Evolutionary conservation across 257 asterid genomes (phyloP).

Genomic region (Solanum medicagineum): DNA sequence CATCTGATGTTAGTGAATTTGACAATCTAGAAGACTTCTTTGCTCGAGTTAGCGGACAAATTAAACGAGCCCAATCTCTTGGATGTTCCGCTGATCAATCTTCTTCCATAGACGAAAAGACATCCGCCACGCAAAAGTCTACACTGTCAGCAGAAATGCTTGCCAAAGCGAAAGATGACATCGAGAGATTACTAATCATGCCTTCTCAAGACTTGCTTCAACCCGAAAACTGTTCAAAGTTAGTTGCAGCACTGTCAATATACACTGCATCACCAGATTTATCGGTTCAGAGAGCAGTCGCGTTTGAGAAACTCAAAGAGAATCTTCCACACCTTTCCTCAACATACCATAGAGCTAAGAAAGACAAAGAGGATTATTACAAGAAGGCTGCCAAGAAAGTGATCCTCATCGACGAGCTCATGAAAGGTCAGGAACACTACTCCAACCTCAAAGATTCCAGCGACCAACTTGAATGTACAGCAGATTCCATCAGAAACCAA

Average conservation of each 20-base stretch:
- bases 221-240: background rate
- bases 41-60: background rate
- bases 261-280: background rate
- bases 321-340: background rate
- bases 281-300: background rate
- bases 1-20: background rate
- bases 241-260: background rate
- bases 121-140: background rate
- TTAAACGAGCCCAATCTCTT: background rate
- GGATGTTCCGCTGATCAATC: background rate
- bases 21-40: background rate
- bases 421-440: background rate
- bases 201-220: background rate
- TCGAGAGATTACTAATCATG: background rate
- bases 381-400: constrained; percentile 1
- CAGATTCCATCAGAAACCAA: background rate
- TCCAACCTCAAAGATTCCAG: background rate
- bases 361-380: background rate
- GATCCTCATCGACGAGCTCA: background rate
- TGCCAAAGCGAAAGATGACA: background rate
- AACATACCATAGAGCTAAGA: background rate
- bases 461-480: background rate
- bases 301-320: background rate
- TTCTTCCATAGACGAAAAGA: background rate
- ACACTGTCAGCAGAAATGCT: background rate